phyloP scores from a whole-genome alignment of 2,329 filamentous ascomycete genomes.

The Fusarium brevicatenulatum region DNA sequence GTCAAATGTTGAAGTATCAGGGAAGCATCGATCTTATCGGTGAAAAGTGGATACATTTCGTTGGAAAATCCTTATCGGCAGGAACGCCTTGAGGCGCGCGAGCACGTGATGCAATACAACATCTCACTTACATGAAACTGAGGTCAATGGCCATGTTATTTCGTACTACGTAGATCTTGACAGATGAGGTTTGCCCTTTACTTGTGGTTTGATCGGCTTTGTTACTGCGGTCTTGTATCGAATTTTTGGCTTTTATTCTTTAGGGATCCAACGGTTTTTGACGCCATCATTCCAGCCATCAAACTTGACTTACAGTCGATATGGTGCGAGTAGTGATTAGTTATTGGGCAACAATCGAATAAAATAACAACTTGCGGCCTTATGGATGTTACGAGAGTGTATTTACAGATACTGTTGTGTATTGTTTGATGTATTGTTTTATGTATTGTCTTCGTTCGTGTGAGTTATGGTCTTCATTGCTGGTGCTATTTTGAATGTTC shows the following conservation, averaged over 20 bases:
- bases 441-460: too few relatives aligned
- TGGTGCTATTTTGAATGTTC: too few relatives aligned
- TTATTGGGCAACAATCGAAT: neutral
- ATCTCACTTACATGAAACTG: neutral
- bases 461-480: neutral
- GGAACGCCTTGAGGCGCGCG: neutral
- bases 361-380: neutral
- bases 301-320: neutral
- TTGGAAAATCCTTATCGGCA: constrained; percentile 23
- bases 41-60: constrained; percentile 19
- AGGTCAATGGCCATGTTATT: neutral
- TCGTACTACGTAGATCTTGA: neutral
- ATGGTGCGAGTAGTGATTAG: too few relatives aligned
- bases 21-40: constrained; percentile 29
- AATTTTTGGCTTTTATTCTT: neutral
- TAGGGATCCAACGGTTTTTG: neutral
- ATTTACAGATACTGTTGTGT: neutral
- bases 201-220: neutral
- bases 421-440: too few relatives aligned
- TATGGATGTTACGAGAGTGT: neutral
- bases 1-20: neutral
- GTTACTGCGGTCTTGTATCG: too few relatives aligned
- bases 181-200: neutral
- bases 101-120: neutral
- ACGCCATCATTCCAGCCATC: constrained; percentile 3